Conservation (phyloP, 1,284 basidiomycete species). For the Golubevia sp. region DNA sequence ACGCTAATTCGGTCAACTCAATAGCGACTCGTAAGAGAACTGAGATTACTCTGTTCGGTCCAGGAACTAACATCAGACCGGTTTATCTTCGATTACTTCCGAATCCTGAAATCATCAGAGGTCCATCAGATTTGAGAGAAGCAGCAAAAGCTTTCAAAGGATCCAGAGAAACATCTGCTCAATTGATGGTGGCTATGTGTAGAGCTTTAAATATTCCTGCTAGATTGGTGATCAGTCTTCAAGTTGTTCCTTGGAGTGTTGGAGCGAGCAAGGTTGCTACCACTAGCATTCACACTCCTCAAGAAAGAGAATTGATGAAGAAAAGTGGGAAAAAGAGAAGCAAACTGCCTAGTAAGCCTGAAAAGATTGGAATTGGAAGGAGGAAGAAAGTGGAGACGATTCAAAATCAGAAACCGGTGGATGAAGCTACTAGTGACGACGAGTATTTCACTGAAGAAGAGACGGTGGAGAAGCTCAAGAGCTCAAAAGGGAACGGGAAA, state of each 20-base stretch:
- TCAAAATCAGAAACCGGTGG: constrained; percentile 15
- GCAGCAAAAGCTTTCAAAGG: constrained; percentile 25
- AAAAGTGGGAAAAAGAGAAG: constrained; percentile 17
- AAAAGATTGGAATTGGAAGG: constrained; percentile 8
- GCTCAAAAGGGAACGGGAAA: constrained; percentile 44
- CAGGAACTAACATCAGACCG: constrained; percentile 26
- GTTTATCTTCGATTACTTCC: constrained; percentile 42
- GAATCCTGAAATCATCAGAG: constrained; percentile 26
- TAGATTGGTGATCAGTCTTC: constrained; percentile 54
- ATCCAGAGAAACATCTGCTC: constrained; percentile 54
- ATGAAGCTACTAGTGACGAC: constrained; percentile 41
- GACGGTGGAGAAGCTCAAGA: constrained; percentile 36
- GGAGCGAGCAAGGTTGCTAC: constrained; percentile 49
- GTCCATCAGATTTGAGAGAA: constrained; percentile 22
- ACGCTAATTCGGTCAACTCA: too few relatives aligned
- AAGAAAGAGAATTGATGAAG: constrained; percentile 50
- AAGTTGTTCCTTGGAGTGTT: constrained; percentile 48
- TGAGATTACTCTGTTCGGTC: constrained; percentile 52
- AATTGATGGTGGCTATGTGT: constrained; percentile 53
- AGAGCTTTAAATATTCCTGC: constrained; percentile 55
- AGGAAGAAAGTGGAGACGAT: neutral
- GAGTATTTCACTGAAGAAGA: constrained; percentile 3
- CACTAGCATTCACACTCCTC: constrained; percentile 13
- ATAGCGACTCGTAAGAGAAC: constrained; percentile 5
- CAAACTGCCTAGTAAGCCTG: neutral